A percentile compares a stretch with the other conserved stretches of the same genome.
These are phyloP conservation scores for Sicyos baderoa DNA, from an alignment of 306 rosid species.

Conservation along the genomic window DNA sequence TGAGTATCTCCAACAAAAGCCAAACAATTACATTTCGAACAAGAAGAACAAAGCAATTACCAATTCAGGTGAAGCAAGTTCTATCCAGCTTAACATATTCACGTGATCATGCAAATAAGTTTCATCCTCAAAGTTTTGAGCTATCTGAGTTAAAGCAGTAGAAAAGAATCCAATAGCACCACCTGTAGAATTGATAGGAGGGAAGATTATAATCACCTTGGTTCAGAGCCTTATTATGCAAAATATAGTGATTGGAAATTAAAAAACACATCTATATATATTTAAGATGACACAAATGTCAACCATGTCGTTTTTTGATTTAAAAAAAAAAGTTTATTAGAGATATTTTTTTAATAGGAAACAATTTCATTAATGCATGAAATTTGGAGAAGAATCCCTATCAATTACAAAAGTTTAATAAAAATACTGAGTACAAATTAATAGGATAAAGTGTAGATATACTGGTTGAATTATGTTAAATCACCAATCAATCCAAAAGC, in stretches of 20 bases:
- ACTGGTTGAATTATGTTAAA: too few species aligned
- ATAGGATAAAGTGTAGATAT: too few species aligned
- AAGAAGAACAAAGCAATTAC: constrained; percentile 8
- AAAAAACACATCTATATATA: background rate
- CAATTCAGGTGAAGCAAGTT: constrained; percentile 35
- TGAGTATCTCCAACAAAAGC: too few species aligned
- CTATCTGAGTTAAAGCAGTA: constrained; percentile 58
- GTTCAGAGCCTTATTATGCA: background rate
- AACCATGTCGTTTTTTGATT: background rate
- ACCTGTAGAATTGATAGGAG: constrained; percentile 40
- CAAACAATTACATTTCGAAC: constrained; percentile 9
- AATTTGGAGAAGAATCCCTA: too few species aligned
- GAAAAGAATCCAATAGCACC: constrained; percentile 72
- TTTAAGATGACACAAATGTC: background rate
- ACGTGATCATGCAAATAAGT: constrained; percentile 30
- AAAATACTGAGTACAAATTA: too few species aligned
- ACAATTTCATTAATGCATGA: too few species aligned
- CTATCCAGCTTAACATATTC: constrained; percentile 47
- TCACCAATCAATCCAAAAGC: too few species aligned
- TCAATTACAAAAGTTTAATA: too few species aligned
- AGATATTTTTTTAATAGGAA: background rate
- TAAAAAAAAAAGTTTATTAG: background rate
- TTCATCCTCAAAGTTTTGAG: constrained; percentile 38
- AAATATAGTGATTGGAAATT: background rate
- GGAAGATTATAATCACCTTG: background rate